These are phyloP conservation scores for Naganishia vaughanmartiniae DNA, from an alignment of 768 basidiomycete genomes.

Conservation along the genomic window DNA sequence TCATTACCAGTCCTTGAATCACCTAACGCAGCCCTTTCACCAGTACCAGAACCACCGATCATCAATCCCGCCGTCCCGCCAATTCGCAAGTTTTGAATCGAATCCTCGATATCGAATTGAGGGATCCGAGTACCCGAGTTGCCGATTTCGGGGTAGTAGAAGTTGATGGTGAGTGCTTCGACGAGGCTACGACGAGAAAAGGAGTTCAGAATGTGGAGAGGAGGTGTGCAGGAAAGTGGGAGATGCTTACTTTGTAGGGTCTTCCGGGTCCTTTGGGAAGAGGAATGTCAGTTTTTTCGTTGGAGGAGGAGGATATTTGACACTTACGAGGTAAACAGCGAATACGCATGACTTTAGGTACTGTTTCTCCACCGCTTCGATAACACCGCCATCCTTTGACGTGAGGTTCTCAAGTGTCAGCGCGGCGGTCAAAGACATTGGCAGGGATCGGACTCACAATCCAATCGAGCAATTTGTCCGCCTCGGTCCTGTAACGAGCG, in stretches of 20 bases:
- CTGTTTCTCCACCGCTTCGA: slow-evolving; percentile 31
- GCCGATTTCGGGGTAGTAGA: slow-evolving; percentile 27
- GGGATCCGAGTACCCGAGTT: slow-evolving; percentile 15
- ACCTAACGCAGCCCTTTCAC: neutral
- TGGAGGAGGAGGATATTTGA: neutral
- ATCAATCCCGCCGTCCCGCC: neutral
- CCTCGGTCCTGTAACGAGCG: slow-evolving; percentile 24
- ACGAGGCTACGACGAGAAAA: slow-evolving; percentile 52
- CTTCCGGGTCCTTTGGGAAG: slow-evolving; percentile 29
- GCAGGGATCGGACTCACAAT: slow-evolving; percentile 20
- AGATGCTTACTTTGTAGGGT: slow-evolving; percentile 29
- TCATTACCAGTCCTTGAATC: neutral
- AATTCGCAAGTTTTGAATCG: slow-evolving; percentile 12
- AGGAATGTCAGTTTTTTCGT: too few species aligned
- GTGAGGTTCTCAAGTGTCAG: neutral
- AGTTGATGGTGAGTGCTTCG: slow-evolving; percentile 32
- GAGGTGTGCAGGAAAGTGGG: neutral
- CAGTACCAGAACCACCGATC: neutral
- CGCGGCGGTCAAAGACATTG: neutral
- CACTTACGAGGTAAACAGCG: slow-evolving; percentile 32
- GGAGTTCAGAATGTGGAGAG: neutral
- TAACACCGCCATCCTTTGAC: slow-evolving; percentile 20
- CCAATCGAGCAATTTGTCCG: slow-evolving; percentile 33
- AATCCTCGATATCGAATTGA: slow-evolving; percentile 25
- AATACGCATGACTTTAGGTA: slow-evolving; percentile 33